phyloP scores from a whole-genome alignment of 305 asterid genomes.

The Salvia sclarea region DNA sequence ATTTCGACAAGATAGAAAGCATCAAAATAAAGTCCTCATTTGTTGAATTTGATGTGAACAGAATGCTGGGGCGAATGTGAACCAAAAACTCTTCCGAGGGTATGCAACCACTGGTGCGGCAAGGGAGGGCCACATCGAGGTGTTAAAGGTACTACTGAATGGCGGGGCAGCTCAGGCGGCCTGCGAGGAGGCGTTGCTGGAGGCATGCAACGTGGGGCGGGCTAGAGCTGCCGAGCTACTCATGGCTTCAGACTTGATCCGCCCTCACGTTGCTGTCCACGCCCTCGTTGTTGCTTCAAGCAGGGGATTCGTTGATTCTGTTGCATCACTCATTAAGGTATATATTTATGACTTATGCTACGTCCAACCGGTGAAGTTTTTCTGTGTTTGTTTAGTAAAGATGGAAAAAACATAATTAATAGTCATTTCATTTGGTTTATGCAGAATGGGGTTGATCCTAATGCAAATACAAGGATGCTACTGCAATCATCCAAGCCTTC shows the following conservation, averaged over 20 bases:
- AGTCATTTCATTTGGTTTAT: no score
- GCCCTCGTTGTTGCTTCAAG: slow-evolving; percentile 71
- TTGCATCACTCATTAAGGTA: slow-evolving; percentile 46
- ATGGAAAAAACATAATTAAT: neutral
- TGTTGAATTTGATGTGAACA: slow-evolving; percentile 23
- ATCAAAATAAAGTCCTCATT: no score
- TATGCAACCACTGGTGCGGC: slow-evolving; percentile 79
- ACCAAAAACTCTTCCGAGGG: slow-evolving; percentile 74
- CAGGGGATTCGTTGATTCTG: slow-evolving; percentile 49
- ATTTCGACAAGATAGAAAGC: slow-evolving; percentile 1
- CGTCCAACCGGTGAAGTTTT: no score
- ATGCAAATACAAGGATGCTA: slow-evolving; percentile 66
- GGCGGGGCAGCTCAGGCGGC: slow-evolving; percentile 70
- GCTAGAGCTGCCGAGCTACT: slow-evolving; percentile 59
- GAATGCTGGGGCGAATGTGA: slow-evolving; percentile 64
- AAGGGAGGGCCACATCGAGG: slow-evolving; percentile 66
- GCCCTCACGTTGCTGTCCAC: slow-evolving; percentile 65
- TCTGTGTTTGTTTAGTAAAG: neutral
- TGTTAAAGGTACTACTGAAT: slow-evolving; percentile 52
- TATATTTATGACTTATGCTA: no score
- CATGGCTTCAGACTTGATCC: slow-evolving; percentile 63
- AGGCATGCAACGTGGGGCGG: slow-evolving; percentile 57
- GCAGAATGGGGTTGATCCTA: slow-evolving; percentile 65
- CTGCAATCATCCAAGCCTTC: slow-evolving; percentile 75
- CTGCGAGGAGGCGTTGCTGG: slow-evolving; percentile 78